Percentiles rank a stretch among this genome's conserved stretches.
Evolutionary conservation across 495 filamentous ascomycete genomes (phyloP).

Genomic region (Tricharina praecox): DNA sequence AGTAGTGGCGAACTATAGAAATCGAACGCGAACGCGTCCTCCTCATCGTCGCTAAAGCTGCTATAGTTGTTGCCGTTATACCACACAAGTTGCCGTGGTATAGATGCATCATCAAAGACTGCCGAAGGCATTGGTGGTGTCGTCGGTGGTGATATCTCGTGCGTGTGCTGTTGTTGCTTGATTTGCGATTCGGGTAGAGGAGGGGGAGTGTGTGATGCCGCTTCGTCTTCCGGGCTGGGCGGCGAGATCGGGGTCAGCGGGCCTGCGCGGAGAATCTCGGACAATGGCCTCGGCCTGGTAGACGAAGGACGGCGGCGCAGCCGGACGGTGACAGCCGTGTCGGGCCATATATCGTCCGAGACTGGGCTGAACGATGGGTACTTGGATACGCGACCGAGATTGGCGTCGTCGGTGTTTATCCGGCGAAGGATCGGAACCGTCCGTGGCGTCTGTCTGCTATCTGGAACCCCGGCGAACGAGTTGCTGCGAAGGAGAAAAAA

Average conservation of each 20-base stretch:
- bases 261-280: background rate
- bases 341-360: background rate
- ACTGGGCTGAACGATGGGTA: background rate
- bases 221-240: background rate
- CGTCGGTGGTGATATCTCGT: background rate
- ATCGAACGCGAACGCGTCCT: background rate
- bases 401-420: slow-evolving; percentile 4
- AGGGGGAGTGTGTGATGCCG: background rate
- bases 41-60: background rate
- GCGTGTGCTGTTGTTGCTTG: background rate
- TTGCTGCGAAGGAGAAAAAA: background rate
- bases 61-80: background rate
- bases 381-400: background rate
- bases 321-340: background rate
- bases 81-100: background rate
- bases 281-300: background rate
- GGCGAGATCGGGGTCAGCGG: background rate
- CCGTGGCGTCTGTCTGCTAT: background rate
- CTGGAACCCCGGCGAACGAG: background rate
- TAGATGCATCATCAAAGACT: background rate
- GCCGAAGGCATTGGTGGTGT: background rate
- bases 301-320: background rate
- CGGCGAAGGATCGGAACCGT: background rate
- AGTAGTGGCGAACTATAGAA: background rate
- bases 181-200: background rate